phyloP scores from a whole-genome alignment of 768 basidiomycete species.

The Cystofilobasidium bisporidii region DNA sequence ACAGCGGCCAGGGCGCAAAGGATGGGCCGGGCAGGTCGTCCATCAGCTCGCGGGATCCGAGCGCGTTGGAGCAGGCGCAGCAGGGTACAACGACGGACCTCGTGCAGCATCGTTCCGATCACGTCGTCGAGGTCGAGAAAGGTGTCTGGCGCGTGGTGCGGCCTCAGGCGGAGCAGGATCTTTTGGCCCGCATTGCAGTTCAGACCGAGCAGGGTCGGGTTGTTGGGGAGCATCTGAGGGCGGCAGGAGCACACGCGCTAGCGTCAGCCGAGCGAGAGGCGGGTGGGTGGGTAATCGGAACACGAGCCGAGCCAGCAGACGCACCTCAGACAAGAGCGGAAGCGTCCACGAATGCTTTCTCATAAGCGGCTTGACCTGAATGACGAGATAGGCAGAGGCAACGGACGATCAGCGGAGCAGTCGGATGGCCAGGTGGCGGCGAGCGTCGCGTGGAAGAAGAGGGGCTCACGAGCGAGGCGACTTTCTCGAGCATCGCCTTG shows the following conservation, averaged over 20 bases:
- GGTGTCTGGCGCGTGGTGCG: slow-evolving; percentile 54
- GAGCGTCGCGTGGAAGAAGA: slow-evolving; percentile 26
- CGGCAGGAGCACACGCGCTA: background rate
- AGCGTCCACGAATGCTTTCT: slow-evolving; percentile 64
- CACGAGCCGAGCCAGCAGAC: slow-evolving; percentile 29
- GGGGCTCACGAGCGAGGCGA: slow-evolving; percentile 46
- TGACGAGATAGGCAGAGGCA: background rate
- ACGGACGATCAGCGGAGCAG: slow-evolving; percentile 24
- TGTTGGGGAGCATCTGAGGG: slow-evolving; percentile 76
- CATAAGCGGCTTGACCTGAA: slow-evolving; percentile 87
- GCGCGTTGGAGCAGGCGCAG: background rate
- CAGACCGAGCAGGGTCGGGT: slow-evolving; percentile 57
- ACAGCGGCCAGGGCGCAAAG: slow-evolving; percentile 22
- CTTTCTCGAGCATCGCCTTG: slow-evolving; percentile 55
- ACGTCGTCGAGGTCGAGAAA: slow-evolving; percentile 69
- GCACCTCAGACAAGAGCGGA: slow-evolving; percentile 45
- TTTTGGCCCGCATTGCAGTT: slow-evolving; percentile 64
- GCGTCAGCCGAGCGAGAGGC: slow-evolving; percentile 12
- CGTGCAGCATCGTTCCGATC: slow-evolving; percentile 79
- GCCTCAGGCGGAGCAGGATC: slow-evolving; percentile 74
- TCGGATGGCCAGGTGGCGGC: slow-evolving; percentile 34
- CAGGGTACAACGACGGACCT: slow-evolving; percentile 46
- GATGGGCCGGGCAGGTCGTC: slow-evolving; percentile 15
- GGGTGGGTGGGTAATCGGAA: slow-evolving; percentile 30
- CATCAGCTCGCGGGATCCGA: no score